Percentiles rank a stretch among this genome's conserved stretches.
Conservation (phyloP, 768 basidiomycete genomes). For the Podaxis pistillaris region DNA sequence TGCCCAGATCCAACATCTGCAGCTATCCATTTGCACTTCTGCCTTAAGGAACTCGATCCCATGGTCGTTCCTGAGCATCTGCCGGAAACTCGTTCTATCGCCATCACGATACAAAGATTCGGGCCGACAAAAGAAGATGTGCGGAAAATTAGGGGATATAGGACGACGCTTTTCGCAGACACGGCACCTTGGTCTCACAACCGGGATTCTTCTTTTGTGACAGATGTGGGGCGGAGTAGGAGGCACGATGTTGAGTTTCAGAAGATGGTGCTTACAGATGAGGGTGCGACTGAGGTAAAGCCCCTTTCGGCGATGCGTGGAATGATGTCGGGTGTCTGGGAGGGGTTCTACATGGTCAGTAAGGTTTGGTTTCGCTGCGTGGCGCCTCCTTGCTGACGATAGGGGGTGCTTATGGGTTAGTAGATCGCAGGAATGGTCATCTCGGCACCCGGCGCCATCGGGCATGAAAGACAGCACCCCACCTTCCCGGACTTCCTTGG, state of each 20-base stretch:
- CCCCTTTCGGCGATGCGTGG: slow-evolving; percentile 33
- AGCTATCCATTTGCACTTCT: slow-evolving; percentile 53
- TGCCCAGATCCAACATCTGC: slow-evolving; percentile 39
- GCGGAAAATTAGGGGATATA: slow-evolving; percentile 34
- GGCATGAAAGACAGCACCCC: slow-evolving; percentile 4
- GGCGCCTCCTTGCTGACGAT: slow-evolving; percentile 1
- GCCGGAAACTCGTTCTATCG: slow-evolving; percentile 45
- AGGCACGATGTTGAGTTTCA: slow-evolving; percentile 20
- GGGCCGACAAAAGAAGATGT: slow-evolving; percentile 60
- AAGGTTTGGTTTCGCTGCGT: slow-evolving; percentile 1
- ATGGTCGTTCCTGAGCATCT: slow-evolving; percentile 49
- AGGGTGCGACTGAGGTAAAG: not conserved
- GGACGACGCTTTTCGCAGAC: slow-evolving; percentile 53
- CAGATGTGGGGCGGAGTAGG: slow-evolving; percentile 16
- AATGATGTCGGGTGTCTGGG: slow-evolving; percentile 55
- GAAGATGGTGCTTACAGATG: slow-evolving; percentile 15
- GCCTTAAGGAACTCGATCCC: slow-evolving; percentile 44
- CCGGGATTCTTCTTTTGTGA: slow-evolving; percentile 21
- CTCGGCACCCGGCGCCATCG: slow-evolving; percentile 1
- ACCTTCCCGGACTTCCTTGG: slow-evolving; percentile 13
- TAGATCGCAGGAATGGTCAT: slow-evolving; percentile 3
- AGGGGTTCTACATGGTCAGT: slow-evolving; percentile 58
- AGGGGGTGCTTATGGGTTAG: not conserved
- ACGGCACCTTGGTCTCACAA: slow-evolving; percentile 24
- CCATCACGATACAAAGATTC: slow-evolving; percentile 39